These are phyloP conservation scores for Monosporascus sp. DNA, from an alignment of 2,329 filamentous ascomycete genomes.

Conservation along the genomic window DNA sequence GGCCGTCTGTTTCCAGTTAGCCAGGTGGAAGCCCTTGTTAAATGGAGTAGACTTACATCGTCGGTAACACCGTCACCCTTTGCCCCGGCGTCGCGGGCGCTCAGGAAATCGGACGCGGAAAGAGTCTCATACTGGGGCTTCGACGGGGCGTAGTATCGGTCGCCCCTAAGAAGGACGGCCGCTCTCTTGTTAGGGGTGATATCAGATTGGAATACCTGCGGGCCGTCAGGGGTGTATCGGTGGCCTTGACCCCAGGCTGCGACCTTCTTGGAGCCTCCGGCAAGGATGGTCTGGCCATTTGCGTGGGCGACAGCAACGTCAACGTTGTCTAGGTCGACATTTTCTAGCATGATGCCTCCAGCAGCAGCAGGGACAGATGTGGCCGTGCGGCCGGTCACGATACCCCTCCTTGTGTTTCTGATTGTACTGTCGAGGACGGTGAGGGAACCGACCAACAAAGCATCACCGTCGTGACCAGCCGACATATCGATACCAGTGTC, in stretches of 20 bases:
- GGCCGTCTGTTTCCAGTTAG: slow-evolving; percentile 34
- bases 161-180: slow-evolving; percentile 43
- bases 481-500: slow-evolving; percentile 56
- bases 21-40: slow-evolving; percentile 34
- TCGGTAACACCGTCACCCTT: slow-evolving; percentile 67
- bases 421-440: slow-evolving; percentile 66
- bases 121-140: slow-evolving; percentile 67
- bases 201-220: slow-evolving; percentile 41
- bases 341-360: slow-evolving; percentile 54
- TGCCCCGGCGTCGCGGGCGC: slow-evolving; percentile 48
- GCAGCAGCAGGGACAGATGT: slow-evolving; percentile 38
- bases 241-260: slow-evolving; percentile 64
- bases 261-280: slow-evolving; percentile 48
- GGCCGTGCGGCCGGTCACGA: slow-evolving; percentile 55
- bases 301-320: slow-evolving; percentile 34
- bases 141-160: slow-evolving; percentile 55
- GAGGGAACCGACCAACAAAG: slow-evolving; percentile 62
- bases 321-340: slow-evolving; percentile 33
- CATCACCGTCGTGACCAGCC: slow-evolving; percentile 35
- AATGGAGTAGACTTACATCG: slow-evolving; percentile 46
- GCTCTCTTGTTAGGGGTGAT: slow-evolving; percentile 44
- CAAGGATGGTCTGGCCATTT: slow-evolving; percentile 42
- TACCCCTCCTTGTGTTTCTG: slow-evolving; percentile 55
- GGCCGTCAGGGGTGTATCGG: slow-evolving; percentile 45
- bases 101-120: slow-evolving; percentile 53